phyloP scores from a whole-genome alignment of 1,139 yeast species.

The Geotrichum histeridarum region DNA sequence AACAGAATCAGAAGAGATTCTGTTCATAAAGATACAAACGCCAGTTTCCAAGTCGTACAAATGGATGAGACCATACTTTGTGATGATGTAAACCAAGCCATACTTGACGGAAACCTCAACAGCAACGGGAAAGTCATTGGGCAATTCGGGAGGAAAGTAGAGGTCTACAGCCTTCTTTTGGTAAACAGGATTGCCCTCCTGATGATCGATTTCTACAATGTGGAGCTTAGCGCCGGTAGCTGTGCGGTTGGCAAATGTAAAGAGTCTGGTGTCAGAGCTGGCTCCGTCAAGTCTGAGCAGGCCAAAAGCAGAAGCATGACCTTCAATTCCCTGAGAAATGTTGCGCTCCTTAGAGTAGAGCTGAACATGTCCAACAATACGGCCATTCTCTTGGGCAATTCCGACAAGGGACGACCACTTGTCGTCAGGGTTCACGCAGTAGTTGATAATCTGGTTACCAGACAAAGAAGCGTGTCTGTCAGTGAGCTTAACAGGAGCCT shows the following conservation, averaged over 20 bases:
- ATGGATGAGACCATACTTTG: constrained; percentile 95
- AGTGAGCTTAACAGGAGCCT: constrained; percentile 73
- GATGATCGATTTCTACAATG: constrained; percentile 94
- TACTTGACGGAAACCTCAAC: constrained; percentile 80
- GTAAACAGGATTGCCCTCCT: constrained; percentile 75
- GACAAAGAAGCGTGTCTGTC: constrained; percentile 76
- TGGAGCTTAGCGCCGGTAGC: constrained; percentile 83
- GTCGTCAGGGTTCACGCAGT: constrained; percentile 72
- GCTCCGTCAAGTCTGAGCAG: constrained; percentile 70
- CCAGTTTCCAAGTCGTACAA: constrained; percentile 92
- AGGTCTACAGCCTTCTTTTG: constrained; percentile 87
- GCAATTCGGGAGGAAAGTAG: constrained; percentile 94
- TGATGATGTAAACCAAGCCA: constrained; percentile 82
- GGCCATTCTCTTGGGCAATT: constrained; percentile 89
- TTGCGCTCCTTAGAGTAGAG: constrained; percentile 81
- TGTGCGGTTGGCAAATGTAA: constrained; percentile 80
- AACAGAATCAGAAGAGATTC: constrained; percentile 94
- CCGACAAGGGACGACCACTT: constrained; percentile 97
- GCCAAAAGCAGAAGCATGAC: constrained; percentile 93
- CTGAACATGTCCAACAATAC: constrained; percentile 95
- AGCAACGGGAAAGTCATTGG: constrained; percentile 94
- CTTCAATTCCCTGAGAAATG: constrained; percentile 95
- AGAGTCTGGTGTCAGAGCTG: constrained; percentile 71
- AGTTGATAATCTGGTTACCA: constrained; percentile 85
- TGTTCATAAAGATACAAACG: constrained; percentile 85